Base-by-base conservation (phyloP, 345 rosid species). In the Populus alba region DNA sequence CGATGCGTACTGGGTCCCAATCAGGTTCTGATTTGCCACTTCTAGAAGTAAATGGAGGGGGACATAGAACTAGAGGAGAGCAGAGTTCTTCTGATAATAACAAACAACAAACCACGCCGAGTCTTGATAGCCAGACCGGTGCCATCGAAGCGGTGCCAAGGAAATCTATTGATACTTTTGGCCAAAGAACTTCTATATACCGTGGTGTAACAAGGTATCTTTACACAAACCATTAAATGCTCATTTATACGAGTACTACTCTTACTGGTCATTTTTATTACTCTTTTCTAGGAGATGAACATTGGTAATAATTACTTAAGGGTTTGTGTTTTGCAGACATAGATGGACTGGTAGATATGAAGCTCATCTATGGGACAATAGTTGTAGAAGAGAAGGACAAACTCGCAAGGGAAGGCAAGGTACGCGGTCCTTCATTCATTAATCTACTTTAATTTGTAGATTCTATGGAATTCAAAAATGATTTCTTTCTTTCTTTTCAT, bases 361-460 rank as follows among this genome's bases (percentile, higher is more conserved):
- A 49, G 97, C 97, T 75, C 97, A 92, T 84, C 81, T 90, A 63
- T 92, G 97, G 97, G 97, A 92, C 70, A 92, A 92, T 72, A 92
- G 91, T 78, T 92, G 94, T 84, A 89, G 91, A 83, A 85, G 97
- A 83, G 97, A 92, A 81, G 97, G 97, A 53, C 97, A 92, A 86
- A 90, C 97, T 85, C 90, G 97, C 12, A 92, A 92, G 83, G 97
- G 97, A 82, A 90, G 97, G 78, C 97, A 90, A 87, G 93, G 93
- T 77, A 77, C 16, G 67, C 16, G 1, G n/a, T 45, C 43, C 51
- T 29, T 53, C 49, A 72, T 69, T 16, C 38, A 62, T 68, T 29
- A 29, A 45, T 37, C 39, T 16, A 66, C 18, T 31, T 66, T 39
- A 7, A 27, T 31, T 29, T 27, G 69, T 20, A 66, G 65, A 59